Evolutionary conservation across 2,329 filamentous ascomycete species (phyloP).

Genomic region (Myriosclerotinia scirpicola): DNA sequence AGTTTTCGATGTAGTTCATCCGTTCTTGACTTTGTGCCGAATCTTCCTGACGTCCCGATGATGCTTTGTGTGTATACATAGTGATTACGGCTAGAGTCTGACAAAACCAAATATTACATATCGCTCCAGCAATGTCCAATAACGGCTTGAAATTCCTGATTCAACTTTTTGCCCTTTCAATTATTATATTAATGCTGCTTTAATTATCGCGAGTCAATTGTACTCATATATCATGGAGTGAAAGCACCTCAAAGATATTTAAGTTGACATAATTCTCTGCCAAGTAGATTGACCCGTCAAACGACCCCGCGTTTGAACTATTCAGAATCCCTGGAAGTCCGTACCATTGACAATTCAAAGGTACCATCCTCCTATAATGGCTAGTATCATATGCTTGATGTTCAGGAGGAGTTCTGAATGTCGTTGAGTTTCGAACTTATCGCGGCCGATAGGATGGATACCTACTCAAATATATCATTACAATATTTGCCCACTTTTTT

Average conservation of each 20-base stretch:
- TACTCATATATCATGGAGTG: not conserved
- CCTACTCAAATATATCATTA: not conserved
- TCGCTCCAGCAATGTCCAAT: not conserved
- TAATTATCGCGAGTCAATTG: not conserved
- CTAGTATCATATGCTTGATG: not conserved
- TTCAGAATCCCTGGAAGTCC: not conserved
- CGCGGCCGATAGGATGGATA: not conserved
- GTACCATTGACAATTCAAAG: not conserved
- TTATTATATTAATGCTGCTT: not conserved
- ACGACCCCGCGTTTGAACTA: constrained; percentile 17
- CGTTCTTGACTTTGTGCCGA: not conserved
- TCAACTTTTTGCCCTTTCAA: not conserved
- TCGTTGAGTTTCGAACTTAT: constrained; percentile 12
- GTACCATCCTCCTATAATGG: not conserved
- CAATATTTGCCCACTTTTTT: not conserved
- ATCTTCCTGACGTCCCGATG: not conserved
- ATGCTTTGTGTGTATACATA: not conserved
- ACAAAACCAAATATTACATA: not conserved
- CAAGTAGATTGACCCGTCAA: not conserved
- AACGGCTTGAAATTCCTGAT: not conserved
- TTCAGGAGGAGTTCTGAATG: constrained; percentile 1
- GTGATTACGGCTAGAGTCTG: not conserved
- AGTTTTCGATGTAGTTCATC: not conserved
- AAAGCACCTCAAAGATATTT: not conserved
- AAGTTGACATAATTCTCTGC: not conserved